phyloP scores from a whole-genome alignment of 1,284 basidiomycete genomes.

The Pseudozyma tsukubaensis region DNA sequence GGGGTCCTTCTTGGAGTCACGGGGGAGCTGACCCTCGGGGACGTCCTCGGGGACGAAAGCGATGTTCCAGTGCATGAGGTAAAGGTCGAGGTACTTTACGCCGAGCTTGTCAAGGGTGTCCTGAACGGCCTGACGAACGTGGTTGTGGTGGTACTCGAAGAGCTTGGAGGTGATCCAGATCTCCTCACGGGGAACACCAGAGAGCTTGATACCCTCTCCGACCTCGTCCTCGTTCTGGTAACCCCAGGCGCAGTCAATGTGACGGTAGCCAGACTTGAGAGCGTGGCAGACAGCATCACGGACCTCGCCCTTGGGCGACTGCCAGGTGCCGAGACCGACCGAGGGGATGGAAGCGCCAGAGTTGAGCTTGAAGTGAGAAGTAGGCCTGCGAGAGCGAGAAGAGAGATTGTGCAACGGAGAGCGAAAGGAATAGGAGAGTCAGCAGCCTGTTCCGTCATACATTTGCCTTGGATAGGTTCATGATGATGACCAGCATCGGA shows the following conservation, averaged over 20 bases:
- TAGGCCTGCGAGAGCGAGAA: constrained; percentile 18
- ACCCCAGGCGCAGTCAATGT: constrained; percentile 58
- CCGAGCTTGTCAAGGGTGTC: constrained; percentile 80
- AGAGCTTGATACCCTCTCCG: constrained; percentile 80
- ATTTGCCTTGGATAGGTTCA: not conserved
- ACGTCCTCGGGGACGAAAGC: constrained; percentile 59
- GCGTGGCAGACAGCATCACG: constrained; percentile 70
- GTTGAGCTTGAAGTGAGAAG: constrained; percentile 56
- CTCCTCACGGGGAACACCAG: constrained; percentile 79
- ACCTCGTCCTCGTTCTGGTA: constrained; percentile 84
- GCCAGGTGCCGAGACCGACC: constrained; percentile 57
- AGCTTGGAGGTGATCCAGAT: constrained; percentile 88
- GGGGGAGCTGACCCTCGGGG: constrained; percentile 54
- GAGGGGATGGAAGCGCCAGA: constrained; percentile 56
- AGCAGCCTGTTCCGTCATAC: not conserved
- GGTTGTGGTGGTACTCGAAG: constrained; percentile 75
- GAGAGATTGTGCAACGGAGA: not conserved
- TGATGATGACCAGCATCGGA: not conserved
- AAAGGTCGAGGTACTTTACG: constrained; percentile 82
- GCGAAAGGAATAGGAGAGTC: not conserved
- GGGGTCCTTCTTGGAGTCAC: constrained; percentile 61
- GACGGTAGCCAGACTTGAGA: constrained; percentile 60
- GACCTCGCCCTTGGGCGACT: constrained; percentile 70
- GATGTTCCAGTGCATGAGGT: constrained; percentile 80
- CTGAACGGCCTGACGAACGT: constrained; percentile 73